These are phyloP conservation scores for Pichia nanzhaoensis DNA, from an alignment of 805 yeast species.

Conservation along the genomic window DNA sequence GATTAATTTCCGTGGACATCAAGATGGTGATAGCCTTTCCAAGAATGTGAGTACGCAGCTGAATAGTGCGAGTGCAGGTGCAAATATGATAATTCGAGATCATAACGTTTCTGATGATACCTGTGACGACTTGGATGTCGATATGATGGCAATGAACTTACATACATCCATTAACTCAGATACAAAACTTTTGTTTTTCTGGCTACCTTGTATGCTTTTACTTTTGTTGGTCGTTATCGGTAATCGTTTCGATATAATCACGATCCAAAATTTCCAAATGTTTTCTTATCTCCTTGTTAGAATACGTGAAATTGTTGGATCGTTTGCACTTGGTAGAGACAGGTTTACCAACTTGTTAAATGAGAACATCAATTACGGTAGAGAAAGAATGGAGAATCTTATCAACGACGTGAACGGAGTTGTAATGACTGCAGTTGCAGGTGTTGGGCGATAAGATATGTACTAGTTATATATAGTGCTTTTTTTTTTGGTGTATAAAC, in stretches of 20 bases:
- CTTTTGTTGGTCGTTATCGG: slow-evolving; percentile 38
- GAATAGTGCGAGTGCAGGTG: no score
- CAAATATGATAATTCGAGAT: neutral
- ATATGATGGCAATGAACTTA: slow-evolving; percentile 21
- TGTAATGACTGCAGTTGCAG: slow-evolving; percentile 32
- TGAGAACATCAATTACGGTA: slow-evolving; percentile 29
- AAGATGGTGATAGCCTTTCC: slow-evolving; percentile 14
- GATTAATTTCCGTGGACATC: slow-evolving; percentile 25
- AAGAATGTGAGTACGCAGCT: no score
- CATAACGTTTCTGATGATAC: slow-evolving; percentile 1
- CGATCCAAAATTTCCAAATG: slow-evolving; percentile 17
- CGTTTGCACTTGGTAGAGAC: slow-evolving; percentile 44
- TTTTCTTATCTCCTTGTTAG: slow-evolving; percentile 31
- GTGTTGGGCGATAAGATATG: slow-evolving; percentile 9
- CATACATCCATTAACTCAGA: slow-evolving; percentile 58
- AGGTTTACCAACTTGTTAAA: slow-evolving; percentile 29
- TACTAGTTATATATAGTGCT: neutral
- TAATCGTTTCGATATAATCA: slow-evolving; percentile 23
- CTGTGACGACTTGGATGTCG: slow-evolving; percentile 5
- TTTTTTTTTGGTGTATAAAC: no score
- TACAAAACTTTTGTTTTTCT: slow-evolving; percentile 79
- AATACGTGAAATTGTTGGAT: slow-evolving; percentile 39
- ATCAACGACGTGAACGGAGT: slow-evolving; percentile 38
- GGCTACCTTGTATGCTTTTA: slow-evolving; percentile 73
- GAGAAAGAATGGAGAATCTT: slow-evolving; percentile 28